Evolutionary conservation across 164 flowering plant genomes (phyloP), one percentile per base, ranked within the genome.

Genomic region (Sextonia rubra): DNA sequence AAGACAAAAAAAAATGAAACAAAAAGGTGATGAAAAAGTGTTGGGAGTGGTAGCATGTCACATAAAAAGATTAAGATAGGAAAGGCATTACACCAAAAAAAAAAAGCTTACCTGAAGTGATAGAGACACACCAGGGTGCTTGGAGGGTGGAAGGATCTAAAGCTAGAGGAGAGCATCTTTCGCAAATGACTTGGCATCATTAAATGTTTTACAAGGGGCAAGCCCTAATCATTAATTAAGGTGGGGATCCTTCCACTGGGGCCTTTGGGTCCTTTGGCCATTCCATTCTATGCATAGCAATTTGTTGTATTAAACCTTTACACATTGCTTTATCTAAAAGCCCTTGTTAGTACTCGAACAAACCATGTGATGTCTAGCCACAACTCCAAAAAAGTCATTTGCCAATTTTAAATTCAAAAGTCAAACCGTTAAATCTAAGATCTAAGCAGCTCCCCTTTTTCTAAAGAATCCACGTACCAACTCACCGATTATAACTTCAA

Each of bases 1-100:
- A 80, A 84, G 87, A 84, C 87, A 84, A 84, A 81, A 72, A 6
- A 76, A 70, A 69, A 74, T 44, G 49, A 70, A 75, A 75, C 74
- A 70, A 70, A 69, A 75, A 70, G 74, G 48, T 20, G 74, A 70
- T 55, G 48, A 37, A 56, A 75, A 70, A 75, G 73, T 69, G 64
- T 37, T 24, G 18, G 61, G 65, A 70, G 77, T 69, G 77, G 72
- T 49, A 74, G 69, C 68, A 68, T 69, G 77, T 69, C 77, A 62
- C 77, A 49, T 61, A 48, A 66, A 64, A 60, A 70, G 56, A 71
- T n/a, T 71, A 44, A 73, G 76, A 74, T 74, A 61, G 69, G 76
- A 74, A 74, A 74, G 71, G 67, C 65, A 64, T 75, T 65, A 56
- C 58, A 64, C 29, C 25, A 3, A 14, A 52, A 12, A 73, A 44